These are phyloP conservation scores for Arthroderma sp. DNA, from an alignment of 2,329 filamentous ascomycete genomes.

Conservation along the genomic window DNA sequence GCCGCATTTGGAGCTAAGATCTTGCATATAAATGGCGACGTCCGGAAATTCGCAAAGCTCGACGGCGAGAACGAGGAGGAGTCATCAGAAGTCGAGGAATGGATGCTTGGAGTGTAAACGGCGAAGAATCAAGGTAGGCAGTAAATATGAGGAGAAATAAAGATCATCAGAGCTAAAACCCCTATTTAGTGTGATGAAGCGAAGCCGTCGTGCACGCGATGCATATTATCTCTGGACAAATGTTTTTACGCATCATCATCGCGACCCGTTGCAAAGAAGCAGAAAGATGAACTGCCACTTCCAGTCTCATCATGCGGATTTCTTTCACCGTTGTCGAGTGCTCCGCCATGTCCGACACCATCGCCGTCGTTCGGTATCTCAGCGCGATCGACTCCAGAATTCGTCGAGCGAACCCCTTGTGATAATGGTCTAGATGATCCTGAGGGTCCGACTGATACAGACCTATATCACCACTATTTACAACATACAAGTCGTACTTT, in stretches of 20 bases:
- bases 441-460: neutral
- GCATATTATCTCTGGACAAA: constrained; percentile 1
- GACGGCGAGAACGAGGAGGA: neutral
- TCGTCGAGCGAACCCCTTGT: neutral
- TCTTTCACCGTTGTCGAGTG: constrained; percentile 1
- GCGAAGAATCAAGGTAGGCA: constrained; percentile 2
- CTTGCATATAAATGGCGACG: neutral
- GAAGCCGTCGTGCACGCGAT: constrained; percentile 3
- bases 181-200: constrained; percentile 2
- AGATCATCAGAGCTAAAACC: neutral
- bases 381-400: neutral
- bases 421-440: neutral
- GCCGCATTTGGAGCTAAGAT: no score
- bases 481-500: constrained; percentile 3
- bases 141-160: neutral
- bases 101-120: constrained; percentile 5
- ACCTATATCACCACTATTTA: constrained; percentile 3
- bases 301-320: neutral
- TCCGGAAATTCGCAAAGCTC: neutral
- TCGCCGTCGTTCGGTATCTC: neutral
- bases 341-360: neutral
- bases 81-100: constrained; percentile 3
- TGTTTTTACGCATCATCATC: constrained; percentile 1
- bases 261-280: neutral
- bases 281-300: neutral